Percentiles rank a stretch among this genome's conserved stretches.
phyloP scores from a whole-genome alignment of 768 basidiomycete genomes.

The Leccinum broughii region DNA sequence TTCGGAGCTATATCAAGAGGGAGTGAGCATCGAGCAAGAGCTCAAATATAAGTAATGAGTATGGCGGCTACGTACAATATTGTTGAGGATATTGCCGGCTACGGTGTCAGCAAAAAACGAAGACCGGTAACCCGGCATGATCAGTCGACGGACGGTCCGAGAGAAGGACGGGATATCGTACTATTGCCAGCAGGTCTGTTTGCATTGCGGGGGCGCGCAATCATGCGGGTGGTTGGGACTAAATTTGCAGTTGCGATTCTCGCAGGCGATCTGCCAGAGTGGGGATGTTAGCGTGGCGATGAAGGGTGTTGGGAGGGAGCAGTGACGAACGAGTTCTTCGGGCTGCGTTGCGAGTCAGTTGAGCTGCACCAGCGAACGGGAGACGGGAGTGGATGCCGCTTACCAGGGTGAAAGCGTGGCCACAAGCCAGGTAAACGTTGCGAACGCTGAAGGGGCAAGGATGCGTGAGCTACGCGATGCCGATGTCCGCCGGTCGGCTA shows the following conservation, averaged over 20 bases:
- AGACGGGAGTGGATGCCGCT: conserved; percentile 10
- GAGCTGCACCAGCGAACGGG: neutral
- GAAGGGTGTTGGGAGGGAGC: neutral
- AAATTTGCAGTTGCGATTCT: conserved; percentile 49
- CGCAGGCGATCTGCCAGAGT: conserved; percentile 46
- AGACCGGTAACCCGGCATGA: neutral
- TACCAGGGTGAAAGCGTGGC: conserved; percentile 47
- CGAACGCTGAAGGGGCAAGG: conserved; percentile 37
- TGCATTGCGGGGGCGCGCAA: conserved; percentile 46
- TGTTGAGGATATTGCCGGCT: conserved; percentile 49
- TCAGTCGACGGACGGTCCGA: neutral
- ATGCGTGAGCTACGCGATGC: conserved; percentile 3
- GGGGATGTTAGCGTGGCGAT: conserved; percentile 9
- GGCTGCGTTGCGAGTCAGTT: conserved; percentile 30
- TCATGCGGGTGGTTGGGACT: conserved; percentile 49
- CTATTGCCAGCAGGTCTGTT: conserved; percentile 50
- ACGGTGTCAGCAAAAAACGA: conserved; percentile 1
- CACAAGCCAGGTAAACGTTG: conserved; percentile 49
- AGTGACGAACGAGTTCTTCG: conserved; percentile 35
- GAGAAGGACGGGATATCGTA: conserved; percentile 23
- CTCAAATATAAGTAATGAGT: neutral
- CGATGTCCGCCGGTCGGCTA: neutral
- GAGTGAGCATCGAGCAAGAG: neutral
- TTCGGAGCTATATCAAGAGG: neutral
- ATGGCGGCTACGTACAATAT: conserved; percentile 37